Conservation (phyloP, 345 rosid species). For the Arabis alpina region DNA sequence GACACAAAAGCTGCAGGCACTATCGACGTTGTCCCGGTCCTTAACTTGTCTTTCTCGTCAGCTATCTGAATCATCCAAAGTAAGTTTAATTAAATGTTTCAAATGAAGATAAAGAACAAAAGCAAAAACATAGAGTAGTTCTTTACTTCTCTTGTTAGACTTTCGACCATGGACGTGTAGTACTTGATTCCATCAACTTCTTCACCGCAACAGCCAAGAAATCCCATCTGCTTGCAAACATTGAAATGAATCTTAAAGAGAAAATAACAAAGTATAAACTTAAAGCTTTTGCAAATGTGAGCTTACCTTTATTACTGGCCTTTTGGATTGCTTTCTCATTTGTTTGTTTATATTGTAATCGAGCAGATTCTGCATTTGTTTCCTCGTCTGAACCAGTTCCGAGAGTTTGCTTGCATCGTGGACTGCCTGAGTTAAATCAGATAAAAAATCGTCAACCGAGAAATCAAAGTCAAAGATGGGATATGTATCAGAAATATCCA, state of each 20-base stretch:
- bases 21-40: constrained; percentile 55
- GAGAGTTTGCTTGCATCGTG: constrained; percentile 79
- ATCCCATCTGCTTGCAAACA: constrained; percentile 62
- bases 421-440: constrained; percentile 63
- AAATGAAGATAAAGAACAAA: constrained; percentile 15
- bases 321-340: constrained; percentile 55
- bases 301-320: constrained; percentile 67
- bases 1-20: constrained; percentile 93
- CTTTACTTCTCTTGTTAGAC: constrained; percentile 59
- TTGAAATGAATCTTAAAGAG: constrained; percentile 13
- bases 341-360: constrained; percentile 73
- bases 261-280: not conserved
- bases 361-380: constrained; percentile 76
- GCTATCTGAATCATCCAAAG: constrained; percentile 57
- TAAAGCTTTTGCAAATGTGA: constrained; percentile 14
- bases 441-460: constrained; percentile 15
- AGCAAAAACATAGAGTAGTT: not conserved
- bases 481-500: constrained; percentile 6
- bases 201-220: constrained; percentile 77
- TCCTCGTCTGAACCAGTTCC: constrained; percentile 60
- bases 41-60: constrained; percentile 61
- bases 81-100: not conserved
- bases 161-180: constrained; percentile 66
- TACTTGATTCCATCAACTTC: constrained; percentile 78
- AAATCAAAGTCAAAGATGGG: constrained; percentile 33